Conservation (phyloP, 1,284 basidiomycete genomes). For the Tilletiopsis washingtonensis region DNA sequence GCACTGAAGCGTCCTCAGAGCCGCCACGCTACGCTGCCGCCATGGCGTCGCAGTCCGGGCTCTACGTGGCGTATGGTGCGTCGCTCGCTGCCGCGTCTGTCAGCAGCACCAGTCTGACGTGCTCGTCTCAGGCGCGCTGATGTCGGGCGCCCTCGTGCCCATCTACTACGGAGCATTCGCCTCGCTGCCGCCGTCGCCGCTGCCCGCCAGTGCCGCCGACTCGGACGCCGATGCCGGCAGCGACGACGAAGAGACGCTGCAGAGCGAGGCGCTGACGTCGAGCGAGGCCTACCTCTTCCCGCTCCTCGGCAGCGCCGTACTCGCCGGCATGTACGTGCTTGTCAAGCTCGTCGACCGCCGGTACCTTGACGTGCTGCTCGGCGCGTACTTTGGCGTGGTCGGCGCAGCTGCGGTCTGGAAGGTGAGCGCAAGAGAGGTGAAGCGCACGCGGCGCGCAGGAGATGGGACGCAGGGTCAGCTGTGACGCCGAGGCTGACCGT, state of each 20-base stretch:
- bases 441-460: too few relatives aligned
- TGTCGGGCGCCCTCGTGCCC: slow-evolving; percentile 26
- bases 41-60: too few relatives aligned
- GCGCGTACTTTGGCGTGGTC: slow-evolving; percentile 41
- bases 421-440: slow-evolving; percentile 8
- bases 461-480: too few relatives aligned
- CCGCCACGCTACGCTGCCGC: too few relatives aligned
- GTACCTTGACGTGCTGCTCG: slow-evolving; percentile 35
- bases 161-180: slow-evolving; percentile 38
- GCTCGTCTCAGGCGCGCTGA: slow-evolving; percentile 16
- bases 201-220: slow-evolving; percentile 8
- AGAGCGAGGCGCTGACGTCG: slow-evolving; percentile 31
- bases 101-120: too few relatives aligned
- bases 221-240: slow-evolving; percentile 13
- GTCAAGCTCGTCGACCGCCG: slow-evolving; percentile 44
- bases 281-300: slow-evolving; percentile 42
- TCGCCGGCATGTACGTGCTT: slow-evolving; percentile 36
- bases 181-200: slow-evolving; percentile 33
- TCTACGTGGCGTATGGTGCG: too few relatives aligned
- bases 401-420: slow-evolving; percentile 32
- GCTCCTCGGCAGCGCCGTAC: slow-evolving; percentile 37
- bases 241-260: slow-evolving; percentile 22
- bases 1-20: too few relatives aligned
- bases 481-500: too few relatives aligned
- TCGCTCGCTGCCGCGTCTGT: too few relatives aligned